Percentiles rank a stretch among this genome's conserved stretches.
Conservation (phyloP, 805 yeast genomes). For the Sugiyamaella smithiae region DNA sequence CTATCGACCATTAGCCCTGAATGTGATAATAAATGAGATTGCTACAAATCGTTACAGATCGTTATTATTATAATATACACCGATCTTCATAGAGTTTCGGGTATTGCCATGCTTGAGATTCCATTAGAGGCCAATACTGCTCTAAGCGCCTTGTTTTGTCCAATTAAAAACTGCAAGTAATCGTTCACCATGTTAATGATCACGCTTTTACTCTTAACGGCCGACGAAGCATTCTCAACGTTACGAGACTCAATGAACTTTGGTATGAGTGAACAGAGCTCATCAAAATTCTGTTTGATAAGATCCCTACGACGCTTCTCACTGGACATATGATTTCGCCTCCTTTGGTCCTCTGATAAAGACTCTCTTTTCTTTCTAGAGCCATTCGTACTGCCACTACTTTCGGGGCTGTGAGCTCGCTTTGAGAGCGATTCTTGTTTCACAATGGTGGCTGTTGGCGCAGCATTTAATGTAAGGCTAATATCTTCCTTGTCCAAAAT, state of each 20-base stretch:
- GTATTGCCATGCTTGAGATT: slow-evolving; percentile 20
- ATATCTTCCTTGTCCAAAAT: background rate
- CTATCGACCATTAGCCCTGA: background rate
- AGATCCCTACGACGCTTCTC: slow-evolving; percentile 41
- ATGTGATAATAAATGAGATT: background rate
- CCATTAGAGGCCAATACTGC: slow-evolving; percentile 20
- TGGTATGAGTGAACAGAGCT: slow-evolving; percentile 38
- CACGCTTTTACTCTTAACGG: slow-evolving; percentile 27
- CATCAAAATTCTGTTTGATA: slow-evolving; percentile 38
- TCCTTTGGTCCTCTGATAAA: slow-evolving; percentile 36
- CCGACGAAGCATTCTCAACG: slow-evolving; percentile 12
- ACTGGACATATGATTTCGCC: slow-evolving; percentile 39
- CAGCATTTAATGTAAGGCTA: background rate
- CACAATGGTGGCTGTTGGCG: background rate
- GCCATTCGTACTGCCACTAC: background rate
- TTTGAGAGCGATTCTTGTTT: no score
- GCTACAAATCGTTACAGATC: no score
- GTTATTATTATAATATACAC: no score
- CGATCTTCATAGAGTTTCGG: slow-evolving; percentile 9
- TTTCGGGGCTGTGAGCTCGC: slow-evolving; percentile 17
- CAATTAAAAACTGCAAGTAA: slow-evolving; percentile 25
- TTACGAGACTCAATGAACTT: slow-evolving; percentile 15
- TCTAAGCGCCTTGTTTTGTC: slow-evolving; percentile 30
- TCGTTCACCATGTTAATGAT: slow-evolving; percentile 29
- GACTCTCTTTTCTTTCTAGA: slow-evolving; percentile 18